Base-by-base conservation (phyloP, 148 eudicot genomes). In the Cornus suecica region DNA sequence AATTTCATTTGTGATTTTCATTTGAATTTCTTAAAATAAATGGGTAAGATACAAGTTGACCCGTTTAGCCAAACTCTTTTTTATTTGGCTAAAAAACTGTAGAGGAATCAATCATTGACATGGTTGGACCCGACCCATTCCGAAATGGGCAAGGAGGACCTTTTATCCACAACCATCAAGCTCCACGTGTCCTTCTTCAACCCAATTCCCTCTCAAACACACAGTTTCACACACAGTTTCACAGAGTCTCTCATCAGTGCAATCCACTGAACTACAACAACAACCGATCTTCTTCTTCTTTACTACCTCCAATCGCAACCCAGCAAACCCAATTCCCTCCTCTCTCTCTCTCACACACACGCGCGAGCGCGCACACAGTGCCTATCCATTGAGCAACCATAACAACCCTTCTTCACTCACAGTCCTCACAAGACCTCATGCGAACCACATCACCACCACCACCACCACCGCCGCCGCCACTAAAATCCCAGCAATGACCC, bases 91-190 rank as follows among this genome's bases (percentile, higher is more conserved):
- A n/a, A n/a, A n/a, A n/a, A n/a, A n/a, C n/a, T n/a, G n/a, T n/a
- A n/a, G n/a, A n/a, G n/a, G n/a, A n/a, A n/a, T n/a, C n/a, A n/a
- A n/a, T n/a, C n/a, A n/a, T n/a, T n/a, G n/a, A n/a, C n/a, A n/a
- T n/a, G n/a, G n/a, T n/a, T n/a, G n/a, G n/a, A 75, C 71, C 78
- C 78, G 78, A 66, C 73, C 78, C 72, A 4, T 15, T 15, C 64
- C 2, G 31, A 75, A 60, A 72, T n/a, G n/a, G 31, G 31, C 80
- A 85, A 85, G 66, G 75, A 70, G 66, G 77, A 68, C 72, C 75
- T 79, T 73, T 84, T 88, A 84, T 86, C 89, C 88, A 80, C 75
- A 81, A 67, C 76, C 74, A 71, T 65, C 66, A 66, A 34, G 37
- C 68, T 32, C 74, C 80, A 71, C 80, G 70, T 65, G 72, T 68